Base-by-base conservation (phyloP, 2,329 filamentous ascomycete genomes). In the Aspergillus clavatus region DNA sequence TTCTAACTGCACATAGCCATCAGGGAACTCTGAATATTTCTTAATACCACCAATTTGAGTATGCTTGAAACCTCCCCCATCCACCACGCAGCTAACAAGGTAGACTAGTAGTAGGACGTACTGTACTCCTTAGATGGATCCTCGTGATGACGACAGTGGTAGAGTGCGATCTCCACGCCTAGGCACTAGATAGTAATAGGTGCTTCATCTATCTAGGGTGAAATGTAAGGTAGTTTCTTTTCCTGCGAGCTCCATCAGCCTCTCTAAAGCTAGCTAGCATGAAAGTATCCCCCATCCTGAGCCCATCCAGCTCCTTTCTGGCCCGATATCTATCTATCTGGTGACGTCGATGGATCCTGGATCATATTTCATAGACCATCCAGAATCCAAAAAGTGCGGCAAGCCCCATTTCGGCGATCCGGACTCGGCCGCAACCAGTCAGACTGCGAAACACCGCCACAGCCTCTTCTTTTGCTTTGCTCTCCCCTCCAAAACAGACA, bases 321-420 rank as follows among this genome's bases (percentile, higher is more conserved):
- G 7, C 31, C 2, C 7, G 29, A 8, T 18, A 14, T 18, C 14
- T 18, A 16, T 16, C 14, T 35, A 16, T 35, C 11, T 35, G 23
- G 42, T 47, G 45, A 47, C 45, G 45, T 47, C 40, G 39, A 45
- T 31, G 22, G 36, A 24, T 46, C 43, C n/a, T n/a, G n/a, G n/a
- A n/a, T n/a, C n/a, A n/a, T n/a, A n/a, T n/a, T n/a, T n/a, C n/a
- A n/a, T n/a, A n/a, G n/a, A n/a, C n/a, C n/a, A n/a, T n/a, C n/a
- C n/a, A n/a, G n/a, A n/a, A n/a, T n/a, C n/a, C n/a, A n/a, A n/a
- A n/a, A n/a, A n/a, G n/a, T n/a, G n/a, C n/a, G n/a, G n/a, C n/a
- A n/a, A 33, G 29, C 29, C 16, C 29, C 29, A 33, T 19, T 10
- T 23, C 18, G 31, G 46, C 38, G 45, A 45, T 47, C 45, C 42